phyloP scores from a whole-genome alignment of 768 basidiomycete genomes.

The Paxillus ammoniavirescens region DNA sequence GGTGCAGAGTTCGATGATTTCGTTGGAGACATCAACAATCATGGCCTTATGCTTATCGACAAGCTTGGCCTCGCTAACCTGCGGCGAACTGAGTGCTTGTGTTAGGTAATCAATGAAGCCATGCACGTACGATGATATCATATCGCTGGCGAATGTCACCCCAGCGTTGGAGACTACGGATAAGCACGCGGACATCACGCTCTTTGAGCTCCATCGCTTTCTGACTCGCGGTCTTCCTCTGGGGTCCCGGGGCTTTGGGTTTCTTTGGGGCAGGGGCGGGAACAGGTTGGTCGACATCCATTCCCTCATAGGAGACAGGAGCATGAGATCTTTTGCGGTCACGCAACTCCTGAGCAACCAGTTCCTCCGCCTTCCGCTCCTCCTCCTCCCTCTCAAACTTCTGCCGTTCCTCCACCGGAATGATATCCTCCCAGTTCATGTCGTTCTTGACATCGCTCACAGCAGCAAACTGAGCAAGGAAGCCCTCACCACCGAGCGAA shows the following conservation, averaged over 20 bases:
- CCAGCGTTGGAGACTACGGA: constrained; percentile 95
- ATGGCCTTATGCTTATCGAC: constrained; percentile 92
- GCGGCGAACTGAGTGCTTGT: constrained; percentile 2
- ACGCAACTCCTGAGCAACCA: constrained; percentile 63
- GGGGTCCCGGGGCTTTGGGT: constrained; percentile 65
- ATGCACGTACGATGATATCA: constrained; percentile 78
- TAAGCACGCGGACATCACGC: constrained; percentile 92
- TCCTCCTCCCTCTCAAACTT: constrained; percentile 82
- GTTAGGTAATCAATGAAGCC: not conserved
- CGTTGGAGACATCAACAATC: constrained; percentile 88
- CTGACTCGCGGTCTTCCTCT: constrained; percentile 89
- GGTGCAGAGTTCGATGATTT: constrained; percentile 84
- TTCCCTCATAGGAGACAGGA: constrained; percentile 87
- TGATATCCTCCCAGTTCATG: constrained; percentile 99
- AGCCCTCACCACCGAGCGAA: constrained; percentile 96
- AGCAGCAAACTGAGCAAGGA: constrained; percentile 91
- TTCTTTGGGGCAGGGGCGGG: constrained; percentile 67
- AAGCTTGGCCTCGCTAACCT: constrained; percentile 90
- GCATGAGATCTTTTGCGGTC: constrained; percentile 84
- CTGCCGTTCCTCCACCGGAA: constrained; percentile 88
- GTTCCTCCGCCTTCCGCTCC: constrained; percentile 68
- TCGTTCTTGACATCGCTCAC: constrained; percentile 99
- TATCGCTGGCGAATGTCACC: constrained; percentile 95
- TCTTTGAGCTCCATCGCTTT: constrained; percentile 97
- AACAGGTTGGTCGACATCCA: constrained; percentile 80